Evolutionary conservation across 1,139 yeast genomes (phyloP).

Genomic region (Nakaseomyces nivariensis): DNA sequence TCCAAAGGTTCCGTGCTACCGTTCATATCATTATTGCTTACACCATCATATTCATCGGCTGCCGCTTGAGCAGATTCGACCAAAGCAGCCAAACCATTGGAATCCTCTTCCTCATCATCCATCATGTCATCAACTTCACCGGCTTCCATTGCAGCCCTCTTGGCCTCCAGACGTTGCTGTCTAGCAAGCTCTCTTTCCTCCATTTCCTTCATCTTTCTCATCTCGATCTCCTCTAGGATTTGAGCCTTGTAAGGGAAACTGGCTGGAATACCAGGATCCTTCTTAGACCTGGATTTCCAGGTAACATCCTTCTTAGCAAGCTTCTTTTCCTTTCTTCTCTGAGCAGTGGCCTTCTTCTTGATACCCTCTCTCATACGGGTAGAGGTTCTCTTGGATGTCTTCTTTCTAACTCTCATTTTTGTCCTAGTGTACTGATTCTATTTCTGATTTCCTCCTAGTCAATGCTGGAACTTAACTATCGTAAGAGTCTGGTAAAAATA

Average conservation of each 20-base stretch:
- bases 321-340: conserved; percentile 76
- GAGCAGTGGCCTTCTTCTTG: conserved; percentile 90
- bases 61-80: conserved; percentile 83
- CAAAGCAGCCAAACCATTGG: conserved; percentile 67
- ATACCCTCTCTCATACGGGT: conserved; percentile 95
- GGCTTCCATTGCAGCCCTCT: conserved; percentile 37
- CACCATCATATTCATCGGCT: conserved; percentile 53
- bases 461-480: too few species aligned
- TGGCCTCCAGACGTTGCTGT: conserved; percentile 38
- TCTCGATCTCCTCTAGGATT: conserved; percentile 74
- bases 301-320: conserved; percentile 78
- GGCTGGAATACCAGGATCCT: conserved; percentile 92
- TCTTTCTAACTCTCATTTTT: conserved; percentile 30
- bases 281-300: conserved; percentile 77
- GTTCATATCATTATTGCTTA: conserved; percentile 20
- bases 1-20: conserved; percentile 36
- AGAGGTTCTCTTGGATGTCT: conserved; percentile 55
- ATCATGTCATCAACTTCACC: conserved; percentile 39
- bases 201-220: conserved; percentile 47
- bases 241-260: conserved; percentile 88
- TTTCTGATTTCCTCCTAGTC: too few species aligned
- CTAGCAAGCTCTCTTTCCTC: conserved; percentile 46
- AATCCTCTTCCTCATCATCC: conserved; percentile 34
- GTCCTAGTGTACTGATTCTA: too few species aligned
- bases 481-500: too few species aligned